Conservation (phyloP, 495 filamentous ascomycete species). For the Aspergillus egyptiacus region DNA sequence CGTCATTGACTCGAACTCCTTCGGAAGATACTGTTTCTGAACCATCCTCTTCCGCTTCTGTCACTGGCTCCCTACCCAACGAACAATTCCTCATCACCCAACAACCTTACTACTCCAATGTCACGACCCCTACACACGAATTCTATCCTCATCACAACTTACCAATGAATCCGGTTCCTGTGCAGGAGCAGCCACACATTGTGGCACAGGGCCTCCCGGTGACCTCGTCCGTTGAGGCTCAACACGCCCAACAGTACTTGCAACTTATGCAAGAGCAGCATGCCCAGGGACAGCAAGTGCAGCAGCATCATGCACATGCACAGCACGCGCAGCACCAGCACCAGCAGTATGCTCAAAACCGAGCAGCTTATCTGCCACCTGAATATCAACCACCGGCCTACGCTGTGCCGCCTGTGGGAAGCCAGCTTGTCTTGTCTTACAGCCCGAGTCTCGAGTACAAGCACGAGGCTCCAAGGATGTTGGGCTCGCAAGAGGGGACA, state of each 20-base stretch:
- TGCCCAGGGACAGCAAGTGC: background rate
- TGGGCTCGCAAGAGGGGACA: conserved; percentile 42
- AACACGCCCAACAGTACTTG: conserved; percentile 35
- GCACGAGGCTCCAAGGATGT: conserved; percentile 28
- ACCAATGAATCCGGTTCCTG: conserved; percentile 28
- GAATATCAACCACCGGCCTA: conserved; percentile 35
- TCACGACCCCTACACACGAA: conserved; percentile 34
- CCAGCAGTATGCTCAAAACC: conserved; percentile 35
- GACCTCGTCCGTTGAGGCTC: conserved; percentile 28
- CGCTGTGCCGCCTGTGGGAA: conserved; percentile 23
- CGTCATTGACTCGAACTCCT: conserved; percentile 41
- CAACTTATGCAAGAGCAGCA: conserved; percentile 25
- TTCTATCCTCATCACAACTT: conserved; percentile 35
- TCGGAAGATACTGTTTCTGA: conserved; percentile 41
- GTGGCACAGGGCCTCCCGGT: conserved; percentile 29
- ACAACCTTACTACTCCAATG: conserved; percentile 35
- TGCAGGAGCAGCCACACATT: conserved; percentile 29
- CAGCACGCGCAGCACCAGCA: conserved; percentile 7
- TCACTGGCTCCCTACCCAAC: conserved; percentile 22
- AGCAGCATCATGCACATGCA: background rate
- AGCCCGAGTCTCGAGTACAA: conserved; percentile 37
- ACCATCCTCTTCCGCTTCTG: conserved; percentile 21
- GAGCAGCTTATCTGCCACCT: conserved; percentile 32
- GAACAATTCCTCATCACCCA: conserved; percentile 39
- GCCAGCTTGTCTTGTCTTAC: conserved; percentile 36